These are phyloP conservation scores for Rhodomyrtus psidioides DNA, from an alignment of 441 rosid genomes.

Conservation along the genomic window DNA sequence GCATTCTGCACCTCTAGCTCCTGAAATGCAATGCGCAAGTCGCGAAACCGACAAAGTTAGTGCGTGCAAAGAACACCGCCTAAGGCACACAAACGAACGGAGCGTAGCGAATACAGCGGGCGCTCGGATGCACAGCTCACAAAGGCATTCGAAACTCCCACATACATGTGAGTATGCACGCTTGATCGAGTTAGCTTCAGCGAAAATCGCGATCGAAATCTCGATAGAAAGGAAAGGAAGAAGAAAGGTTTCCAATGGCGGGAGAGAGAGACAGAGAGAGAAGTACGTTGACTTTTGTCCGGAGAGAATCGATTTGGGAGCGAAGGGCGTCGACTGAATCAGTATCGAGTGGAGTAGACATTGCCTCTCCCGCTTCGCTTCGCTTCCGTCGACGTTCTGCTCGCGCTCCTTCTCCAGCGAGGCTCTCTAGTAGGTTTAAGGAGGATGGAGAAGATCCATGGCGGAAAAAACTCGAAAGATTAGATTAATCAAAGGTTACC, in stretches of 20 bases:
- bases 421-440: neutral
- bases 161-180: neutral
- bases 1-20: conserved; percentile 59
- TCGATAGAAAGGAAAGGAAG: neutral
- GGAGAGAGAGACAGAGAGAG: neutral
- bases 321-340: conserved; percentile 16
- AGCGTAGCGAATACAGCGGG: neutral
- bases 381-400: neutral
- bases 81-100: neutral
- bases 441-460: neutral
- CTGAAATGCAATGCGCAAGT: conserved; percentile 17
- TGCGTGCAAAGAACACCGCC: neutral
- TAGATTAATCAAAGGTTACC: neutral
- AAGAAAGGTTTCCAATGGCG: neutral
- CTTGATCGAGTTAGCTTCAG: neutral
- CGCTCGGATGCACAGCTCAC: neutral
- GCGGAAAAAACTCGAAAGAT: neutral
- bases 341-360: conserved; percentile 6
- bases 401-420: neutral
- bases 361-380: neutral
- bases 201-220: neutral
- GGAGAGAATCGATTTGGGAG: conserved; percentile 42
- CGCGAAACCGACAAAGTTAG: neutral
- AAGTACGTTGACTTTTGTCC: conserved; percentile 39
- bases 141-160: neutral